Evolutionary conservation across 2,329 filamentous ascomycete species (phyloP).

Genomic region (Clathrospora elynae): DNA sequence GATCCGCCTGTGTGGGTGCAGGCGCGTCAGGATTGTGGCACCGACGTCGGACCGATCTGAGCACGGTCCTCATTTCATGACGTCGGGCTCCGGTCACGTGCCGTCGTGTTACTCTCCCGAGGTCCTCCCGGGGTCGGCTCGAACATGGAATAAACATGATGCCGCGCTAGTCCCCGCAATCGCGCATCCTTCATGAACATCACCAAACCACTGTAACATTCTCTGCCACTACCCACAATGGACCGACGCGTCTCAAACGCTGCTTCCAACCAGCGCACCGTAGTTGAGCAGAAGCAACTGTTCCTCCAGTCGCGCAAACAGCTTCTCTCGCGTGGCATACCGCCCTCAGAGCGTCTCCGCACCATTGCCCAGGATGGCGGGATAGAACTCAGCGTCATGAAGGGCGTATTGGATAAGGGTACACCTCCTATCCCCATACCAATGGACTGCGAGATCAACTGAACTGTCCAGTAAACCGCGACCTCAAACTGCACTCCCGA

Average conservation of each 20-base stretch:
- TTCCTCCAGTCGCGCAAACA: conserved; percentile 69
- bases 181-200: background rate
- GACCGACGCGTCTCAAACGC: conserved; percentile 7
- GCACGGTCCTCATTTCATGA: conserved; percentile 15
- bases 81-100: conserved; percentile 8
- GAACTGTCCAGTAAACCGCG: conserved; percentile 61
- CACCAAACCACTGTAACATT: background rate
- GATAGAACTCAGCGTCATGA: conserved; percentile 54
- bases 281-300: conserved; percentile 65
- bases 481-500: conserved; percentile 67
- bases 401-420: conserved; percentile 60
- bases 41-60: conserved; percentile 13
- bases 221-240: conserved; percentile 3
- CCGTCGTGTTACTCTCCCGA: conserved; percentile 1
- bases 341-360: conserved; percentile 61
- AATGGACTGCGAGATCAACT: background rate
- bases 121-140: too few species aligned
- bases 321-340: conserved; percentile 64
- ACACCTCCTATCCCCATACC: background rate
- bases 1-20: conserved; percentile 8
- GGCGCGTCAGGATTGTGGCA: conserved; percentile 11
- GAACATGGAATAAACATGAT: too few species aligned
- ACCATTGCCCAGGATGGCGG: conserved; percentile 55
- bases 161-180: conserved; percentile 10
- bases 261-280: conserved; percentile 46